These are phyloP conservation scores for Termitomyces sp. DNA, from an alignment of 768 basidiomycete genomes.

Conservation along the genomic window DNA sequence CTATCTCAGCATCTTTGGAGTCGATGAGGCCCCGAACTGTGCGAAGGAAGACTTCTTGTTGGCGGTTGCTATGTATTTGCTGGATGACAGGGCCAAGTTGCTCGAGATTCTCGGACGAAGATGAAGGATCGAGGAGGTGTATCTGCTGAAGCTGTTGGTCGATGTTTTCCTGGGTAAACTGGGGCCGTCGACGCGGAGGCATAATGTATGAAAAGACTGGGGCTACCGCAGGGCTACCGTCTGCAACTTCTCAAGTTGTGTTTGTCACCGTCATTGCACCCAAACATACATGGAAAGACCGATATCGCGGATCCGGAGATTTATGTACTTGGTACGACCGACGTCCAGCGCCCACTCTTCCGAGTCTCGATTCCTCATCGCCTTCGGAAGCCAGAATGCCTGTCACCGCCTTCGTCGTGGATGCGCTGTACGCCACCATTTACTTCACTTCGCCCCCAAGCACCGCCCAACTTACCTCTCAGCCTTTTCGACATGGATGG, in stretches of 20 bases:
- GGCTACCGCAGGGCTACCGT: background rate
- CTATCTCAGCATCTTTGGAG: slow-evolving; percentile 94
- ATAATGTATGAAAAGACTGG: slow-evolving; percentile 48
- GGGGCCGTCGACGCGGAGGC: slow-evolving; percentile 73
- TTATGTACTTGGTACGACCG: too few relatives aligned
- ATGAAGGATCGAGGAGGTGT: slow-evolving; percentile 82
- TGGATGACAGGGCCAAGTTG: slow-evolving; percentile 94
- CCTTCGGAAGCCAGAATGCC: slow-evolving; percentile 25
- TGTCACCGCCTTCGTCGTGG: slow-evolving; percentile 29
- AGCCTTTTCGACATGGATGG: slow-evolving; percentile 86
- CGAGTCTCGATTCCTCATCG: background rate
- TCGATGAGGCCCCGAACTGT: slow-evolving; percentile 86
- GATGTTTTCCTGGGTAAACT: slow-evolving; percentile 79
- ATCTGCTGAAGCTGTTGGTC: slow-evolving; percentile 91
- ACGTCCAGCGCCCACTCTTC: background rate
- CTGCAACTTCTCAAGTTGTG: slow-evolving; percentile 16
- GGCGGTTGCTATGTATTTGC: slow-evolving; percentile 82
- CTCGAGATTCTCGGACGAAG: slow-evolving; percentile 91
- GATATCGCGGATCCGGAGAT: slow-evolving; percentile 4
- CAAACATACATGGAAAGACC: slow-evolving; percentile 26
- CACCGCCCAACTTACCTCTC: slow-evolving; percentile 7
- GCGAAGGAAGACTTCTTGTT: slow-evolving; percentile 87
- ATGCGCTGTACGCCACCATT: slow-evolving; percentile 38
- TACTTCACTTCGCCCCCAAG: background rate
- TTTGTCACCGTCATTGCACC: slow-evolving; percentile 35